These are phyloP conservation scores for Avena sativa DNA, from an alignment of 176 grass and related monocot species.

Conservation along the genomic window DNA sequence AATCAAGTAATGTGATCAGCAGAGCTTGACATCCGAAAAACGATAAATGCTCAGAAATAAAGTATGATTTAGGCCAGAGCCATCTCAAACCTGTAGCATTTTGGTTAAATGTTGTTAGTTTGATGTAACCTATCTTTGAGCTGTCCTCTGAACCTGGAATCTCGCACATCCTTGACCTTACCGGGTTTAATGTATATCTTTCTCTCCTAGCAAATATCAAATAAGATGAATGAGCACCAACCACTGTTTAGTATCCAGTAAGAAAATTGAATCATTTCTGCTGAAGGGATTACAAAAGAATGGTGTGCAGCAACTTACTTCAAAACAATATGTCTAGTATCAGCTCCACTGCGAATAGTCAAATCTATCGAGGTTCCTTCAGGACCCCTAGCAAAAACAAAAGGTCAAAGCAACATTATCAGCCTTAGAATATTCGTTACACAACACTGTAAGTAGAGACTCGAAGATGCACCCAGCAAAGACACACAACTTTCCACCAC, in stretches of 20 bases:
- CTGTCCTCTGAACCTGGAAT: constrained; percentile 73
- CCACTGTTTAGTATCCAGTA: constrained; percentile 15
- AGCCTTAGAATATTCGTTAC: neutral
- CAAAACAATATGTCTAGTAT: constrained; percentile 64
- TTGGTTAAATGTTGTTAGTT: constrained; percentile 98
- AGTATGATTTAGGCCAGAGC: neutral
- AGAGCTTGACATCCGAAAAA: neutral
- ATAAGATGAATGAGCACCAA: neutral
- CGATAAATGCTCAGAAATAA: neutral
- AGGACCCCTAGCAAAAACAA: constrained; percentile 65
- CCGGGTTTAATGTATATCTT: constrained; percentile 78
- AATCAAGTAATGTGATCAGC: constrained; percentile 2
- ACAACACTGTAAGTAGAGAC: constrained; percentile 7
- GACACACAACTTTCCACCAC: neutral
- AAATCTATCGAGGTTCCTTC: constrained; percentile 93
- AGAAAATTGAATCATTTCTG: neutral
- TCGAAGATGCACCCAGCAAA: neutral
- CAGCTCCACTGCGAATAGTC: constrained; percentile 67
- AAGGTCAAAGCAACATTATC: neutral
- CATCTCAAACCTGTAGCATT: constrained; percentile 76
- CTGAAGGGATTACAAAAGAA: constrained; percentile 22
- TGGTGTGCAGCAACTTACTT: constrained; percentile 55
- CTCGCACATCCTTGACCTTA: constrained; percentile 89
- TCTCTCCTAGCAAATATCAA: constrained; percentile 65
- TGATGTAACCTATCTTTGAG: constrained; percentile 92